Evolutionary conservation across 2,329 filamentous ascomycete genomes (phyloP).

Genomic region (Hymenoscyphus salicellus): DNA sequence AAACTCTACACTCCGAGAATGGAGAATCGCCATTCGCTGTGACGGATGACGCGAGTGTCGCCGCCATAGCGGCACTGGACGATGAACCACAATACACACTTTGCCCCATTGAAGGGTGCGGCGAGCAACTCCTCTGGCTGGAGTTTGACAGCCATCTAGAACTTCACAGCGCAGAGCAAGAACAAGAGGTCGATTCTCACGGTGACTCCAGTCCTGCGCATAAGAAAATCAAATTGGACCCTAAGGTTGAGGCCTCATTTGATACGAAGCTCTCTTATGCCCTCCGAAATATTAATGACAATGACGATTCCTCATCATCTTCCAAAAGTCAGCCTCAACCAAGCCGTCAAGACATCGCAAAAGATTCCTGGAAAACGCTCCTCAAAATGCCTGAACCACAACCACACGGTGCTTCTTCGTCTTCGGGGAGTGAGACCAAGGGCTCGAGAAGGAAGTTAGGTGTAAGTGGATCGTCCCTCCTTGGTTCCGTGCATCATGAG

Average conservation of each 20-base stretch:
- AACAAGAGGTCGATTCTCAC: slow-evolving; percentile 17
- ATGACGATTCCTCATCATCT: slow-evolving; percentile 6
- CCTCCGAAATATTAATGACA: slow-evolving; percentile 27
- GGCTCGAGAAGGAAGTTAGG: slow-evolving; percentile 32
- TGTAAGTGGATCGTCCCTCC: slow-evolving; percentile 30
- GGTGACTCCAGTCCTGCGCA: slow-evolving; percentile 15
- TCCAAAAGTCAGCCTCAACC: slow-evolving; percentile 10
- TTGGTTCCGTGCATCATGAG: slow-evolving; percentile 15
- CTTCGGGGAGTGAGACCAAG: not conserved
- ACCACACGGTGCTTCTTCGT: slow-evolving; percentile 10
- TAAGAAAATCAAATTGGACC: slow-evolving; percentile 20
- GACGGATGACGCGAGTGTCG: slow-evolving; percentile 29
- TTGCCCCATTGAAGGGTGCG: slow-evolving; percentile 57
- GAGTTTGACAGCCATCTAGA: slow-evolving; percentile 60
- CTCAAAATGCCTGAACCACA: slow-evolving; percentile 33
- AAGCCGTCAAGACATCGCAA: slow-evolving; percentile 24
- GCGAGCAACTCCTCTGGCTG: slow-evolving; percentile 50
- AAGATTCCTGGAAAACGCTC: slow-evolving; percentile 34
- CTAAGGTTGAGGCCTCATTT: slow-evolving; percentile 22
- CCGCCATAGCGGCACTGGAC: slow-evolving; percentile 19
- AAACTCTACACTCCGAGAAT: slow-evolving; percentile 34
- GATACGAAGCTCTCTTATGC: slow-evolving; percentile 28
- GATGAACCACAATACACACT: slow-evolving; percentile 45
- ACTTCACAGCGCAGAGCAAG: slow-evolving; percentile 44
- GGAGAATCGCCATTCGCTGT: slow-evolving; percentile 34